Base-by-base conservation (phyloP, 805 yeast species). In the Candida berthetii region DNA sequence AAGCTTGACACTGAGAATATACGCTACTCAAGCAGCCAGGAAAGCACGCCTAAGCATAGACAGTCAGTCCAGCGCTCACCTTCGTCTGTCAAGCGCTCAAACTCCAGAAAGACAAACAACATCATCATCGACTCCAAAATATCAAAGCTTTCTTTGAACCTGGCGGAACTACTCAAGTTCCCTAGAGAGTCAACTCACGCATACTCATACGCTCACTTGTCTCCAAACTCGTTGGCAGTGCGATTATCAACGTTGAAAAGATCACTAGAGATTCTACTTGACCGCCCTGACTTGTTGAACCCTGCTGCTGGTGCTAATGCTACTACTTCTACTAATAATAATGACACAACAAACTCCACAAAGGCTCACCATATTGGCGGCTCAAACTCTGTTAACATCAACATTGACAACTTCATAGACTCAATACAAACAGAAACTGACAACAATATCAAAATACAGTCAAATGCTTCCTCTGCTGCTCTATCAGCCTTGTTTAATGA, bases 161-260 rank as follows among this genome's bases (percentile, higher is more conserved):
- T 55, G 14, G 55, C 61, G 10, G 78, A 81, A 41, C 68, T 84
- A 16, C 56, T 80, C 32, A 73, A 70, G 46, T 82, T 86, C 54
- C 88, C 91, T 5, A 78, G 80, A 20, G 89, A 84, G 50, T 84
- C 93, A 11, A 77, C 93, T 1, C 90, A 85, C 57, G 84, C 95
- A 2, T 87, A 84, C 55, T 85, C 95, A 0, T 87, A 87, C 57
- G 87, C 93, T 3, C 85, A 84, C 41, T 64, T 86, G 42, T 81
- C 91, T 1, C 93, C 90, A 9, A 84, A 85, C 55, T 82, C 95
- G 1, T 61, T 87, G 42, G 86, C 93, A 0, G 74, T 85, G 37
- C 67, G 96, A 42, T 62, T 87, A 45, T 80, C 80, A 42, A 89
- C 85, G 14, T 65, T 87, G 50, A 85, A 81, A 54, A 65, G 93